A percentile compares a stretch with the other conserved stretches of the same genome.
These are phyloP conservation scores for Trypanosoma boissoni DNA, from an alignment of 208 protist species.

Conservation along the genomic window DNA sequence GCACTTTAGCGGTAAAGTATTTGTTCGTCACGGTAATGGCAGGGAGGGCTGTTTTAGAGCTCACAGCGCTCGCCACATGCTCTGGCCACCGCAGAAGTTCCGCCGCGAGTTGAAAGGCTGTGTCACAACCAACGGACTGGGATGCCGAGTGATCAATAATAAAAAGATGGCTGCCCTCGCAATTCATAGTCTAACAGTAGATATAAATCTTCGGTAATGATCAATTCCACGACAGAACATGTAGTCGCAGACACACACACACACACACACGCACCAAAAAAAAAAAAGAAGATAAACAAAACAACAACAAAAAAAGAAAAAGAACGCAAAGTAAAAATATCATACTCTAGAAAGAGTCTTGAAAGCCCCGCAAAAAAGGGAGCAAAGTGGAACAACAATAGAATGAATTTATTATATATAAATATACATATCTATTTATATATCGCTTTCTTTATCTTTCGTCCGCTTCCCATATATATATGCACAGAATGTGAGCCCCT, in stretches of 20 bases:
- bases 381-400: too few species aligned
- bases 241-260: not conserved
- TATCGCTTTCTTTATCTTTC: too few species aligned
- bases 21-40: conserved; percentile 22
- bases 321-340: too few species aligned
- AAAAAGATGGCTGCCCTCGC: conserved; percentile 4
- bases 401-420: too few species aligned
- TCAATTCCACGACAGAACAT: too few species aligned
- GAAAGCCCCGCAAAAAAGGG: too few species aligned
- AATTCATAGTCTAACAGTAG: not conserved
- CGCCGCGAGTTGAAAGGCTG: conserved; percentile 16
- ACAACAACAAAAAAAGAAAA: too few species aligned
- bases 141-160: conserved; percentile 8
- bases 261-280: not conserved
- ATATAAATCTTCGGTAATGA: too few species aligned
- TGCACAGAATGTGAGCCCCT: too few species aligned
- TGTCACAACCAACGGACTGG: not conserved
- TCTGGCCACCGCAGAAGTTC: conserved; percentile 29
- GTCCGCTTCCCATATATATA: too few species aligned
- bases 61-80: conserved; percentile 10
- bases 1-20: conserved; percentile 25
- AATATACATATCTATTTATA: too few species aligned
- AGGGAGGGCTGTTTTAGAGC: not conserved
- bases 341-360: too few species aligned
- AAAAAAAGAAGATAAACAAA: conserved; percentile 2